phyloP scores from a whole-genome alignment of 257 asterid genomes.

The Petunia secreta region DNA sequence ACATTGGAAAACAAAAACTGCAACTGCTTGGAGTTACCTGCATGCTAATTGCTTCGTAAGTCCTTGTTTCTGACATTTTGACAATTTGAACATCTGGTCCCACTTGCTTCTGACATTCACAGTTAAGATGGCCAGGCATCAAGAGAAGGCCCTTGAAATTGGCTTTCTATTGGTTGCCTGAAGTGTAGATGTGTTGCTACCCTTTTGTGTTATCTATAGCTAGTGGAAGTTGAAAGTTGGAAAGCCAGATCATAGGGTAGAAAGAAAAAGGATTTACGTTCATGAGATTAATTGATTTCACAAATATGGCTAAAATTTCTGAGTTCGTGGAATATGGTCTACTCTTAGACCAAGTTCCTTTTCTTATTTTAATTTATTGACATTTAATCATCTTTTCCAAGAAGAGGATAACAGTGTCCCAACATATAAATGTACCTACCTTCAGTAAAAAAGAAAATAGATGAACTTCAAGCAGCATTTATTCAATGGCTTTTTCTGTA shows the following conservation, averaged over 20 bases:
- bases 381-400: too few relatives aligned
- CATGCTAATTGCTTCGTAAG: slow-evolving; percentile 94
- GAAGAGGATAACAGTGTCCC: background rate
- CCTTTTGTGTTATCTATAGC: background rate
- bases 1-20: slow-evolving; percentile 66
- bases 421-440: background rate
- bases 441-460: background rate
- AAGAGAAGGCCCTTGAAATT: background rate
- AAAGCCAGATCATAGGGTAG: background rate
- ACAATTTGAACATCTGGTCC: background rate
- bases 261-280: background rate
- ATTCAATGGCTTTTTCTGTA: slow-evolving; percentile 23
- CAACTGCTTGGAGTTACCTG: slow-evolving; percentile 88
- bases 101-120: background rate
- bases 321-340: background rate
- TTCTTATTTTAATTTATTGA: background rate
- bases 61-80: background rate
- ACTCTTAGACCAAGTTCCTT: background rate
- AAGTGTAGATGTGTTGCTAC: background rate
- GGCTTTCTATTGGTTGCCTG: background rate
- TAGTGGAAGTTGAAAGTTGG: background rate
- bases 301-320: background rate
- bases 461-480: background rate
- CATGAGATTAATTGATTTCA: background rate
- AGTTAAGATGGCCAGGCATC: background rate